These are phyloP conservation scores for Sapria himalayana DNA, from an alignment of 345 rosid genomes.

Conservation along the genomic window DNA sequence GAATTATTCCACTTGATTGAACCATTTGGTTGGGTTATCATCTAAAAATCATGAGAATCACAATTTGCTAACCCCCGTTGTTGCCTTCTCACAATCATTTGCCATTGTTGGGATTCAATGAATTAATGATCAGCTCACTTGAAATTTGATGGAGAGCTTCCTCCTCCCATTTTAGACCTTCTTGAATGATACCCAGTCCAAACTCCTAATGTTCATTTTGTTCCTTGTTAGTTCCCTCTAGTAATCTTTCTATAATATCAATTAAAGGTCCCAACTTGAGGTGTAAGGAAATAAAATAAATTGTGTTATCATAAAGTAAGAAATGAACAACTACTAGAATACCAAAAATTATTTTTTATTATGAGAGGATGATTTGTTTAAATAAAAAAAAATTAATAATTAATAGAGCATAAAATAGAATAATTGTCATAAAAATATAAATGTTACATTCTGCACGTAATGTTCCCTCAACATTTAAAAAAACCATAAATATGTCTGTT, in stretches of 20 bases:
- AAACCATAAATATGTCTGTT: too few relatives aligned
- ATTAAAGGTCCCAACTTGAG: background rate
- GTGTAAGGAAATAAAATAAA: too few relatives aligned
- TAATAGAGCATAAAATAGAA: too few relatives aligned
- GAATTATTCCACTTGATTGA: background rate
- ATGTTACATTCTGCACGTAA: too few relatives aligned
- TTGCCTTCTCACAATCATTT: background rate
- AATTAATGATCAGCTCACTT: background rate
- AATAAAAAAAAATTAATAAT: too few relatives aligned
- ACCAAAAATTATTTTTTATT: too few relatives aligned
- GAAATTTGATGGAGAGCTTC: background rate
- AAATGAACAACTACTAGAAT: too few relatives aligned
- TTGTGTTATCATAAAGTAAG: too few relatives aligned
- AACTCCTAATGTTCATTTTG: background rate
- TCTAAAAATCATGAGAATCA: background rate
- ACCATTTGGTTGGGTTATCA: background rate
- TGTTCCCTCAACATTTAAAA: too few relatives aligned
- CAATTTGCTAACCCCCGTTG: background rate
- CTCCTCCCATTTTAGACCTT: background rate
- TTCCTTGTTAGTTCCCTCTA: background rate
- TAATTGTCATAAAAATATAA: too few relatives aligned
- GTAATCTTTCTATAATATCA: background rate
- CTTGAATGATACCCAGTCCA: background rate
- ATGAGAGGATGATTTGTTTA: too few relatives aligned
- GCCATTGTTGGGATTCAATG: background rate